Evolutionary conservation across 1,284 basidiomycete genomes (phyloP).

Genomic region (Trametes polyzona): DNA sequence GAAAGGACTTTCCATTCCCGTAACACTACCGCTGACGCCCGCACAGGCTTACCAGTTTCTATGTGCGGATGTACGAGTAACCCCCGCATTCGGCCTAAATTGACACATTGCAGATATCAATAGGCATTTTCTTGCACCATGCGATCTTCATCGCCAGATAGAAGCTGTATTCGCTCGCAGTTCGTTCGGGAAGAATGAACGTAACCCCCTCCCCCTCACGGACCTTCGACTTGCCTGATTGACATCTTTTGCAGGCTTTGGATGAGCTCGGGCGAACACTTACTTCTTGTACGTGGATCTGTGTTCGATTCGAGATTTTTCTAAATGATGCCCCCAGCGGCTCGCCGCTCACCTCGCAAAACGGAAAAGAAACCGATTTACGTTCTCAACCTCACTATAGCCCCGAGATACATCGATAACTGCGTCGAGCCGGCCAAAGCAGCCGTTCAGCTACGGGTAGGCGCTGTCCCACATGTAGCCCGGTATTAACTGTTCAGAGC

Average conservation of each 20-base stretch:
- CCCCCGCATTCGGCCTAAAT: not conserved
- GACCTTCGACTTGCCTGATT: not conserved
- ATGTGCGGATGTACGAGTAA: conserved; percentile 54
- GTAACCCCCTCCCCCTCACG: conserved; percentile 14
- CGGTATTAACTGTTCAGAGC: too few species aligned
- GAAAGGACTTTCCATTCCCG: not conserved
- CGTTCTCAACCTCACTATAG: conserved; percentile 74
- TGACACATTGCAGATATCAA: conserved; percentile 71
- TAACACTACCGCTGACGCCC: not conserved
- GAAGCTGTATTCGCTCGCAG: conserved; percentile 69
- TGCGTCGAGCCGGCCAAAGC: conserved; percentile 78
- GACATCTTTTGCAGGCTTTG: conserved; percentile 50
- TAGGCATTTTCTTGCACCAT: conserved; percentile 67
- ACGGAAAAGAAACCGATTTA: conserved; percentile 79
- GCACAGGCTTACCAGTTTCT: conserved; percentile 81
- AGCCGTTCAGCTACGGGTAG: conserved; percentile 69
- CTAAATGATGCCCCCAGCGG: conserved; percentile 38
- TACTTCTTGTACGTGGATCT: conserved; percentile 45
- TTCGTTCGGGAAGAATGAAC: conserved; percentile 71
- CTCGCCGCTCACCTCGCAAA: conserved; percentile 75
- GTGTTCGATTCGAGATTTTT: not conserved
- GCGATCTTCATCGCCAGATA: conserved; percentile 74
- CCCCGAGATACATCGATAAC: conserved; percentile 72
- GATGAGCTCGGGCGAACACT: conserved; percentile 59
- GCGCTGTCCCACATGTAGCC: conserved; percentile 22